Evolutionary conservation across 2,329 filamentous ascomycete genomes (phyloP), one percentile per base, ranked within the genome.

Genomic region (Pseudodiploospora longispora): DNA sequence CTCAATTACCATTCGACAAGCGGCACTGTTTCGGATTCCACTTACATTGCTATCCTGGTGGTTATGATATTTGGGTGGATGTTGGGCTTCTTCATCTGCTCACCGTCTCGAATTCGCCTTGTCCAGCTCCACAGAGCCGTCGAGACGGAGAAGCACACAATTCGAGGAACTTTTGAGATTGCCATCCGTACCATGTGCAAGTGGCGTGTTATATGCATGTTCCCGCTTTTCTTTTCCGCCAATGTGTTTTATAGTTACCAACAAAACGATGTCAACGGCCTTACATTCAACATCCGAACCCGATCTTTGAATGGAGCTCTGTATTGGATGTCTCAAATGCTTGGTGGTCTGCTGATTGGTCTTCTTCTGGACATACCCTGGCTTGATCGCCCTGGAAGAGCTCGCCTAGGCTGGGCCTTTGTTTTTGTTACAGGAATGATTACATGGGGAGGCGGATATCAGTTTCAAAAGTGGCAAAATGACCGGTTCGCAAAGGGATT

Each of bases 371-470:
- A 77, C 42, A 87, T 87, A 65, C 83, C 91, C 66, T 82, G 77
- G 57, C 69, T 85, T 9, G 74, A 90, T n/a, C 90, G 93, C 70
- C 93, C 85, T 75, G 62, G 77, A 32, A 47, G 50, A 10, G 76
- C 82, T 53, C 87, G 93, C 64, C 90, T 93, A 58, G 45, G 52
- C 10, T 52, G 85, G 59, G 65, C 53, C 6, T 65, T 74, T 1
- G 74, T 95, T 1, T 75, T 89, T 41, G 62, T 74, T 28, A 62
- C 90, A 46, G 93, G 87, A 8, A 82, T 93, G 67, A 78, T 69
- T 39, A 76, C 91, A 56, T 95, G 87, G 86, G 88, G 87, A 41
- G 85, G 83, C 50, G 88, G 88, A 27, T 93, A 83, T 63, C 85
- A 75, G 12, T 94, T 84, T 70, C 81, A 89, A 69, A 77, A 68